These are phyloP conservation scores for Penicillium chermesinum DNA, from an alignment of 495 filamentous ascomycete genomes.

Conservation along the genomic window DNA sequence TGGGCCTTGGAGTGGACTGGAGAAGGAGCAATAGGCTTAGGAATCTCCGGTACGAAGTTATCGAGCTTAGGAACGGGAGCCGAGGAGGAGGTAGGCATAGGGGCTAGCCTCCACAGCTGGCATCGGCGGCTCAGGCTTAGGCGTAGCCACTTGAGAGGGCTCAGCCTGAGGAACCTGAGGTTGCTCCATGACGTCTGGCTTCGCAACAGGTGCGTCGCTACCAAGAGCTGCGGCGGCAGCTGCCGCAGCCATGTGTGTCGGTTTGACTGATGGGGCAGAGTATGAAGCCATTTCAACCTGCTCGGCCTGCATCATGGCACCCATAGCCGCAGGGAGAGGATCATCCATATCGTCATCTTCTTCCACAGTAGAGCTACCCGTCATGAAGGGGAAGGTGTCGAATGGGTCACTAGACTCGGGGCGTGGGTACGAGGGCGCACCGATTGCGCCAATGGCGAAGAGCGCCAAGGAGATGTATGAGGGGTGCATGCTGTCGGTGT, in stretches of 20 bases:
- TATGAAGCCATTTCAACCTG: background rate
- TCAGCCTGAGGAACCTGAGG: background rate
- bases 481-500: constrained; percentile 14
- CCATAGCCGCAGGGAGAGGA: constrained; percentile 14
- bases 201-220: background rate
- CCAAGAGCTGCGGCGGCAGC: background rate
- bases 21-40: constrained; percentile 4
- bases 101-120: too few species aligned
- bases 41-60: constrained; percentile 1
- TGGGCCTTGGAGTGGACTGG: background rate
- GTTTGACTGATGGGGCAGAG: background rate
- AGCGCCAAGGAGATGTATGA: constrained; percentile 23
- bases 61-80: background rate
- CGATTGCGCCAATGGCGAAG: constrained; percentile 20
- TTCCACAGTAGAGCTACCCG: constrained; percentile 2
- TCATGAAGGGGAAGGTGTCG: constrained; percentile 18
- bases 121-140: background rate
- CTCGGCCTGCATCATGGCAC: constrained; percentile 9
- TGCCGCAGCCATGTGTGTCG: background rate
- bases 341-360: constrained; percentile 16
- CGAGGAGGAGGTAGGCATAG: too few species aligned
- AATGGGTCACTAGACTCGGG: constrained; percentile 8
- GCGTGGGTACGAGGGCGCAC: constrained; percentile 15
- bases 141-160: background rate
- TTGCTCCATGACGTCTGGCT: background rate